Base-by-base conservation (phyloP, 768 basidiomycete species). In the Rickenella mellea region DNA sequence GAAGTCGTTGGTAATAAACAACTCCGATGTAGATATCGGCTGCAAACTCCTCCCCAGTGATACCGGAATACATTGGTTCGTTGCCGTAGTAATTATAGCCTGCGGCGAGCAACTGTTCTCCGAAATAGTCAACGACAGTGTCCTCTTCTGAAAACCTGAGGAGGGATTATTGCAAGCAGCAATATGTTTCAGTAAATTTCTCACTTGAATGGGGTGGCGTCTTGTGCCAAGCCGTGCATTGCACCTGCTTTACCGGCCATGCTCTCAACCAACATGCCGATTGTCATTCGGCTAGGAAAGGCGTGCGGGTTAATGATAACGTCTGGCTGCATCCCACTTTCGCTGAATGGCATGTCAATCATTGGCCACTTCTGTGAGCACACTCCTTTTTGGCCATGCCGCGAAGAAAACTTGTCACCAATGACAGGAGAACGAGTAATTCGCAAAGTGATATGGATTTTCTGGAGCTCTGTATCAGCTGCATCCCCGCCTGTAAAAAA, bases 221-320 rank as follows among this genome's bases (percentile, higher is more conserved):
- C 96, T 60, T 99, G 96, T 11, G 96, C 92, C 19, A 99, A 71
- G 31, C 96, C 96, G 52, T 98, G 96, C 87, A 98, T 88, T 6
- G 94, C 86, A 44, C 96, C 96, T 2, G 96, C 86, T 62, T 99
- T 99, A n/a, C 96, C 96, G 0, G 96, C 96, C 80, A 98, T 82
- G 63, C 90, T 94, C 70, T 99, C 96, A 44, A 99, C 91, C 59
- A 99, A 81, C 96, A 99, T 99, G 45, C 96, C 96, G 53, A 99
- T 99, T 1, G 96, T 99, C 96, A 99, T 99, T 52, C 96, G 88
- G 71, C 83, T 87, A 2, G 96, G 96, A 71, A 99, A 99, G 12
- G 96, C 96, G 60, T 99, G 96, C 27, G 96, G 96, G 64, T 99
- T 99, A 69, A 99, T 98, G 60, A 99, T 98, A 39, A 99, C 79